Conservation (phyloP, 2,329 filamentous ascomycete species). For the Pseudogymnoascus sp. region DNA sequence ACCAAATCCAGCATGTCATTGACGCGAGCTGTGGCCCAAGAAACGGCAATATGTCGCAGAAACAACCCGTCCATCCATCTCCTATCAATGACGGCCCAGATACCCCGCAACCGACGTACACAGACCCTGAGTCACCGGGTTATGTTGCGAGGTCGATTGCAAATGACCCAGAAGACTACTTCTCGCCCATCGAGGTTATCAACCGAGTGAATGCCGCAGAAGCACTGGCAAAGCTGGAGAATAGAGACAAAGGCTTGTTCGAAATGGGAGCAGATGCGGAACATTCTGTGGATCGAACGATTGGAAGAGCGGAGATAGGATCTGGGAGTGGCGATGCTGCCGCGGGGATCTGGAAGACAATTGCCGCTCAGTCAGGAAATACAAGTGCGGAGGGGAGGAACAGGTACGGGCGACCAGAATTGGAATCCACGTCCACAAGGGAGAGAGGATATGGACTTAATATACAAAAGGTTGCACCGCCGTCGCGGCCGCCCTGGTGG, state of each 20-base stretch:
- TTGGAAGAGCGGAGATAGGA: not conserved
- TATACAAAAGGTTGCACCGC: not conserved
- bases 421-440: not conserved
- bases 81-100: not conserved
- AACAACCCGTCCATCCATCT: not conserved
- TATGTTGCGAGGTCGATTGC: not conserved
- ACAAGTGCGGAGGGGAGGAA: not conserved
- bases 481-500: not conserved
- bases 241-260: not conserved
- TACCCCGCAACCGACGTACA: not conserved
- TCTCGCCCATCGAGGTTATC: not conserved
- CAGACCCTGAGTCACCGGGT: not conserved
- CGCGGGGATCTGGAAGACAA: not conserved
- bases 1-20: not conserved
- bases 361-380: not conserved
- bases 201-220: not conserved
- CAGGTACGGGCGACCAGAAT: not conserved
- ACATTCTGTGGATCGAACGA: not conserved
- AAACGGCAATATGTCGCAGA: not conserved
- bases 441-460: not conserved
- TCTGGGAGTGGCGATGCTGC: not conserved
- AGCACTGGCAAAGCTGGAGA: not conserved
- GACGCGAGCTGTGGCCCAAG: not conserved
- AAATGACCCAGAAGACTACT: not conserved
- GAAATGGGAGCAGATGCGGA: not conserved